These are phyloP conservation scores for Elaeis oleifera DNA, from an alignment of 202 grass and related monocot genomes.

Conservation along the genomic window DNA sequence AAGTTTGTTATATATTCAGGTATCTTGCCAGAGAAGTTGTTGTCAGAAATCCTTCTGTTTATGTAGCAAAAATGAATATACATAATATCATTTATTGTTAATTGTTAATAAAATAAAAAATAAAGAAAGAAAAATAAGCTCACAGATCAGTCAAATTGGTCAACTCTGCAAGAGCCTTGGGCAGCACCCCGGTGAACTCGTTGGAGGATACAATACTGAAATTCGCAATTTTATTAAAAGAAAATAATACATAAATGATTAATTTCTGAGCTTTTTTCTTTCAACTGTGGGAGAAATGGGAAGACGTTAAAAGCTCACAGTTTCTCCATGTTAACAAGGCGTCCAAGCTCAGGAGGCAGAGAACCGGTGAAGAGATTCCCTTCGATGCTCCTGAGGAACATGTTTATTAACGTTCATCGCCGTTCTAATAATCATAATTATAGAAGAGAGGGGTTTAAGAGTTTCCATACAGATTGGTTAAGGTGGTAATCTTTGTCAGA, in stretches of 20 bases:
- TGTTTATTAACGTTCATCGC: conserved; percentile 8
- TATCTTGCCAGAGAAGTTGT: conserved; percentile 67
- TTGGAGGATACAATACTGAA: conserved; percentile 73
- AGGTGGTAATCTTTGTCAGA: conserved; percentile 62
- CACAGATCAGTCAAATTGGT: conserved; percentile 76
- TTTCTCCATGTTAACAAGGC: conserved; percentile 49
- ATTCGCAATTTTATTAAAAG: not conserved
- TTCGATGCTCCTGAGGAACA: conserved; percentile 71
- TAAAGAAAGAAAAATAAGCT: conserved; percentile 23
- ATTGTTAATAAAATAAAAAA: conserved; percentile 6
- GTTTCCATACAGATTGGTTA: conserved; percentile 63
- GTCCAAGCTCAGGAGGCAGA: conserved; percentile 47
- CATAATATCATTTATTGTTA: not conserved
- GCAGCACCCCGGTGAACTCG: conserved; percentile 67
- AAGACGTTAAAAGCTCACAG: conserved; percentile 38
- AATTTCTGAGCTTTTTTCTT: conserved; percentile 4
- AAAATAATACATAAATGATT: conserved; percentile 12
- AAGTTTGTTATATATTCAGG: conserved; percentile 59
- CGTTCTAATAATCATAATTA: not conserved
- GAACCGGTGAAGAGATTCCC: conserved; percentile 48
- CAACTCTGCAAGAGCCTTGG: conserved; percentile 47
- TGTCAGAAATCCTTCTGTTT: conserved; percentile 74
- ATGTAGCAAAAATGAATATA: conserved; percentile 7
- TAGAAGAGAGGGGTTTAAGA: not conserved
- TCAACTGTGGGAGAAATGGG: not conserved